Evolutionary conservation across 1,139 yeast genomes (phyloP), one percentile per base, ranked within the genome.

Genomic region (Blastobotrys persicus): DNA sequence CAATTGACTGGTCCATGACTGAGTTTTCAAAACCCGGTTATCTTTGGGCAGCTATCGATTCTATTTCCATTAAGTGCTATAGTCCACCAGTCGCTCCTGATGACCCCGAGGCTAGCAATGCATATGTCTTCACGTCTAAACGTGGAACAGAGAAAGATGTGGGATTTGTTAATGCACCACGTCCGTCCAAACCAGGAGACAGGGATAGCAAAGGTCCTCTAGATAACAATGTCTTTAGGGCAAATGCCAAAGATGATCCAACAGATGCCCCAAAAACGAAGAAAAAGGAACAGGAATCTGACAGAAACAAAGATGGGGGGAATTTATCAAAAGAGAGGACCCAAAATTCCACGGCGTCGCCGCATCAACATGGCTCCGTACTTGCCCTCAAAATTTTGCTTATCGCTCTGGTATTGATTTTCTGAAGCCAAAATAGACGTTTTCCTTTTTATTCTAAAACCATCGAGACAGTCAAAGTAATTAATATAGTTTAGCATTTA

Each of bases 1-100:
- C 62, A 4, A 80, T 89, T 52, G 78, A 88, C 71, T 91, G 97
- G 97, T 71, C 83, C 66, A 77, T 92, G 31, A 67, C 74, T 4
- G 96, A 88, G 68, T 80, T 88, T 54, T 61, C 85, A 52, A 37
- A 19, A 28, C 78, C 83, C 46, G 96, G 97, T 23, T 89, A 88
- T 71, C 83, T 80, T 70, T 88, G 81, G 64, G 82, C 86, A 34
- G 75, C 78, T 53, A 61, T 89, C 46, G 75, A 83, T 61, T 76
- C 78, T 45, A 72, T 88, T 34, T 71, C 76, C 11, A 76, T 88
- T 45, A 75, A 79, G 41, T 78, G 95, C 59, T 85, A 86, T 67
- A 88, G 78, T 60, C 75, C 86, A 35, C 95, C 96, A 4, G 23
- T 18, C 7, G 16, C 4, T 12, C 31, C 28, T n/a, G 41, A 37